phyloP scores from a whole-genome alignment of 1,284 basidiomycete genomes.

The Apiotrichum mycotoxinovorans region DNA sequence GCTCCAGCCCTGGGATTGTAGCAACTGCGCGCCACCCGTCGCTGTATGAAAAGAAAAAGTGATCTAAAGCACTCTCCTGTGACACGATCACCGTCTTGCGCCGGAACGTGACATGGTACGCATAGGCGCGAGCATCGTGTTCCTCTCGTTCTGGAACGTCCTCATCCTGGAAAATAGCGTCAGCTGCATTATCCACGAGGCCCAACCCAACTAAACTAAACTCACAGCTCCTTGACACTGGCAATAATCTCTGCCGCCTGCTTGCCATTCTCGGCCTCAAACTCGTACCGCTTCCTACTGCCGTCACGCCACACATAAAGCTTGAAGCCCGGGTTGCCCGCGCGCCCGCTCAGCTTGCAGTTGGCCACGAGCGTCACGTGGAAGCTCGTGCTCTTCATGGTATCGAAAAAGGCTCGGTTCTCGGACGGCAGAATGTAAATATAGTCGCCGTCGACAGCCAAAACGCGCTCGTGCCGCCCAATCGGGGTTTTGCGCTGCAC shows the following conservation, averaged over 20 bases:
- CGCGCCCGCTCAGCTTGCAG: constrained; percentile 78
- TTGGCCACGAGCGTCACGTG: constrained; percentile 82
- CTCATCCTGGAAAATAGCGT: neutral
- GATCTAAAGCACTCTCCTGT: too few relatives aligned
- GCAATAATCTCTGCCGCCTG: constrained; percentile 56
- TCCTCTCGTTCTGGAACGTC: constrained; percentile 4
- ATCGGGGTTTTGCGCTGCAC: constrained; percentile 95
- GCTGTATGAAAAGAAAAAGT: too few relatives aligned
- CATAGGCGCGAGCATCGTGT: constrained; percentile 17
- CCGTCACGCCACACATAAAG: constrained; percentile 67
- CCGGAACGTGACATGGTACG: constrained; percentile 21
- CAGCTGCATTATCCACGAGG: too few relatives aligned
- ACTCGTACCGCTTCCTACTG: constrained; percentile 86
- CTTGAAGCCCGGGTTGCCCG: constrained; percentile 69
- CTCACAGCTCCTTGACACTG: constrained; percentile 41
- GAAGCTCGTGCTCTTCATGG: constrained; percentile 83
- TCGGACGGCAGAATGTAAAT: constrained; percentile 87
- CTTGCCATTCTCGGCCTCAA: constrained; percentile 85
- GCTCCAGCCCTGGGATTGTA: too few relatives aligned
- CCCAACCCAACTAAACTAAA: neutral
- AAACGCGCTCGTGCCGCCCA: constrained; percentile 79
- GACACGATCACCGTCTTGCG: too few relatives aligned
- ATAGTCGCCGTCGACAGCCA: constrained; percentile 94
- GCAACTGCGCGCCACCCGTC: too few relatives aligned
- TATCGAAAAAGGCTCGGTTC: constrained; percentile 79